Conservation (phyloP, 2,329 filamentous ascomycete genomes). For the Ophiostoma perfectum region DNA sequence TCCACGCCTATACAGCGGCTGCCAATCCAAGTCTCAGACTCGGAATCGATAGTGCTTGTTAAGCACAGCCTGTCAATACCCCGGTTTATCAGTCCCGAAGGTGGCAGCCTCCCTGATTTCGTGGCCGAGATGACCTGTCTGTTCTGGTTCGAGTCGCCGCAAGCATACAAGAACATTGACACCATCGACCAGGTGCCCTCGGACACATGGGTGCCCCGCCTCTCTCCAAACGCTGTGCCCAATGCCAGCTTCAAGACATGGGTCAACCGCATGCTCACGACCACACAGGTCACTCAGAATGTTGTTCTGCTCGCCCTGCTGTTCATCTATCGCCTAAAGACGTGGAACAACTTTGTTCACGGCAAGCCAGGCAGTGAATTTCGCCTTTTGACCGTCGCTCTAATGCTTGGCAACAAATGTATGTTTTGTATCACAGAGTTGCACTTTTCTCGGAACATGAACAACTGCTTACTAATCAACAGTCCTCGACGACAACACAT, state of each 20-base stretch:
- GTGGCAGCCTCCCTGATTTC: slow-evolving; percentile 74
- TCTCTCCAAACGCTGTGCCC: slow-evolving; percentile 69
- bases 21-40: slow-evolving; percentile 32
- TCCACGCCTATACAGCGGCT: slow-evolving; percentile 18
- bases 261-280: slow-evolving; percentile 84
- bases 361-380: slow-evolving; percentile 93
- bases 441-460: background rate
- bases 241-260: slow-evolving; percentile 82
- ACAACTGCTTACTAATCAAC: background rate
- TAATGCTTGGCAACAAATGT: slow-evolving; percentile 99
- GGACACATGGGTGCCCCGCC: slow-evolving; percentile 41
- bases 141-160: slow-evolving; percentile 92
- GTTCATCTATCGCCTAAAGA: slow-evolving; percentile 91
- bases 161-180: slow-evolving; percentile 71
- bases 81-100: slow-evolving; percentile 65
- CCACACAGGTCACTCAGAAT: slow-evolving; percentile 93
- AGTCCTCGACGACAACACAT: slow-evolving; percentile 97
- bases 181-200: slow-evolving; percentile 45
- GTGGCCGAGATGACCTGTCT: slow-evolving; percentile 90
- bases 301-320: slow-evolving; percentile 84
- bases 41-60: slow-evolving; percentile 43
- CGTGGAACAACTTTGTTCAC: slow-evolving; percentile 79
- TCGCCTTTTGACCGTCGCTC: slow-evolving; percentile 80
- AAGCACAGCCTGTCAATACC: slow-evolving; percentile 65
- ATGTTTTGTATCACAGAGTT: slow-evolving; percentile 32